Conservation (phyloP, 805 yeast genomes). For the Schwanniomyces vanrijiae region DNA sequence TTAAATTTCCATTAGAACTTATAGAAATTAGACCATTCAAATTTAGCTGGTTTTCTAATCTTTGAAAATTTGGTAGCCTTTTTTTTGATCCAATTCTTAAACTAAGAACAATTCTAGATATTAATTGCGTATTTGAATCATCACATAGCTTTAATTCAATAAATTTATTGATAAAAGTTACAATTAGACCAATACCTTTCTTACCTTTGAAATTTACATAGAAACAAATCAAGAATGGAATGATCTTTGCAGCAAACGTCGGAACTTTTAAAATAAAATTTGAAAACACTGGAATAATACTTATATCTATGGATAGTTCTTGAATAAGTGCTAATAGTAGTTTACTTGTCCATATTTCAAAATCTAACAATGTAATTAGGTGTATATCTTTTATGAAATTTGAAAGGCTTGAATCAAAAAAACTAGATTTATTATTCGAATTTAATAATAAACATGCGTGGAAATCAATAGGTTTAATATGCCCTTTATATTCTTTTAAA, state of each 20-base stretch:
- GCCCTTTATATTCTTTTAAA: constrained; percentile 12
- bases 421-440: constrained; percentile 14
- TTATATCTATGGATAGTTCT: constrained; percentile 27
- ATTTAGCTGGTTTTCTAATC: constrained; percentile 30
- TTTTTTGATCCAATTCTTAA: constrained; percentile 42
- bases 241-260: constrained; percentile 12
- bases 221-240: constrained; percentile 28
- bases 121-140: constrained; percentile 13
- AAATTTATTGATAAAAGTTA: constrained; percentile 11
- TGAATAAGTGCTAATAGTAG: constrained; percentile 32
- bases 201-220: constrained; percentile 16
- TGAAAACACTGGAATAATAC: constrained; percentile 31
- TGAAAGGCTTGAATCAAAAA: constrained; percentile 12
- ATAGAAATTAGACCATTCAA: constrained; percentile 22
- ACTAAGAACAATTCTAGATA: constrained; percentile 23
- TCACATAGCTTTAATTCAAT: constrained; percentile 4
- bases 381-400: constrained; percentile 12
- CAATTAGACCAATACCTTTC: constrained; percentile 6
- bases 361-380: neutral
- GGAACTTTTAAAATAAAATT: constrained; percentile 21
- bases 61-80: constrained; percentile 22
- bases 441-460: constrained; percentile 33
- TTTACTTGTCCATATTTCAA: constrained; percentile 28
- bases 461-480: constrained; percentile 32
- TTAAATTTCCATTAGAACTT: constrained; percentile 31